Conservation (phyloP, 208 protist genomes). For the Leishmania turanica region DNA sequence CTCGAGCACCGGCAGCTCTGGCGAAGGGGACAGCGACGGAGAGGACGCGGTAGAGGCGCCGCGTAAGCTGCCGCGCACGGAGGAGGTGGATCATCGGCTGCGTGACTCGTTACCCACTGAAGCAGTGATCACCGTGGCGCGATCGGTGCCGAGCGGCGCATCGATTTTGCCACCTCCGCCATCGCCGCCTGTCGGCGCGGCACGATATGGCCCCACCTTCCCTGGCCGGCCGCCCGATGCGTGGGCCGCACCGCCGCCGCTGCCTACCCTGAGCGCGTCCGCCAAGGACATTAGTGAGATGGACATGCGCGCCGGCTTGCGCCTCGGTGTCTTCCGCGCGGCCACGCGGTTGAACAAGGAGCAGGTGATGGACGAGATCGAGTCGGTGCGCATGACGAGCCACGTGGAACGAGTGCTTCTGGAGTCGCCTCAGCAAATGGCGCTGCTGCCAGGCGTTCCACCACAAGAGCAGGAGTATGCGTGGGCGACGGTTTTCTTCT, state of each 20-base stretch:
- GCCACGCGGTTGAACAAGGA: slow-evolving; percentile 25
- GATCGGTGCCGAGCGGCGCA: not conserved
- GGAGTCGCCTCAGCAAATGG: slow-evolving; percentile 5
- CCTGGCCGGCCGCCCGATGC: not conserved
- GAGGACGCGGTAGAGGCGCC: not conserved
- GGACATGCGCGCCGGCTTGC: slow-evolving; percentile 32
- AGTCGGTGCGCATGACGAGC: slow-evolving; percentile 40
- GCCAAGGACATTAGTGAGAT: slow-evolving; percentile 34
- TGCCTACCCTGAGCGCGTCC: slow-evolving; percentile 30
- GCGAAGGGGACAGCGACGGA: not conserved
- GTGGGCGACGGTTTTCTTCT: slow-evolving; percentile 34
- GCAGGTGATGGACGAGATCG: slow-evolving; percentile 40
- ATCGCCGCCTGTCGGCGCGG: not conserved
- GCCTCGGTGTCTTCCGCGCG: slow-evolving; percentile 25
- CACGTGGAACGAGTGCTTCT: slow-evolving; percentile 34
- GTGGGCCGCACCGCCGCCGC: slow-evolving; percentile 12
- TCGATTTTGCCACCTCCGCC: slow-evolving; percentile 5
- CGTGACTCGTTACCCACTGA: not conserved
- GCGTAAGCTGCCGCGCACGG: slow-evolving; percentile 21
- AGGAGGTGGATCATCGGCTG: slow-evolving; percentile 3
- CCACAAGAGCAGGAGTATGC: slow-evolving; percentile 29
- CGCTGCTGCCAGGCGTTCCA: slow-evolving; percentile 12
- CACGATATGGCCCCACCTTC: slow-evolving; percentile 24
- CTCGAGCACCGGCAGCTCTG: not conserved
- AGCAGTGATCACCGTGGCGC: not conserved